Percentiles rank a stretch among this genome's conserved stretches.
Conservation (phyloP, 352 stramenopile genomes). For the Phytophthora ohioensis region DNA sequence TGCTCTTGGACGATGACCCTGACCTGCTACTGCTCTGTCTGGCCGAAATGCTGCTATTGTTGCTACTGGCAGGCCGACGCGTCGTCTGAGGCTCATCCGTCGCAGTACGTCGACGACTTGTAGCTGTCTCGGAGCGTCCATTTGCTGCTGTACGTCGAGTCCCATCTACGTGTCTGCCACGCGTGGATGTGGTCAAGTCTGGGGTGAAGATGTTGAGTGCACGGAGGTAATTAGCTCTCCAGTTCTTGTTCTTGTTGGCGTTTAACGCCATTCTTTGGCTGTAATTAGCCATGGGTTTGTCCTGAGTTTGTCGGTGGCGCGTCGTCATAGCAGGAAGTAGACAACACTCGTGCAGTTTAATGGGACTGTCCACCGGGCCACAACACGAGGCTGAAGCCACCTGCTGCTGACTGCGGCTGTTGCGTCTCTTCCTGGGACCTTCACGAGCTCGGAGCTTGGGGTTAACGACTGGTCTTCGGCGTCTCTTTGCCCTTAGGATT, state of each 20-base stretch:
- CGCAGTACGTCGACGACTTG: conserved; percentile 7
- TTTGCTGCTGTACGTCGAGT: not conserved
- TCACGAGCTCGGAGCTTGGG: conserved; percentile 1
- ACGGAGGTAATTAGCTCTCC: conserved; percentile 79
- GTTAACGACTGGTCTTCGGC: conserved; percentile 27
- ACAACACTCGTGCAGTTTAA: not conserved
- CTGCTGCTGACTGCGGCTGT: conserved; percentile 25
- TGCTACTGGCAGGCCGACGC: conserved; percentile 20
- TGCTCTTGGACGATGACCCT: conserved; percentile 26
- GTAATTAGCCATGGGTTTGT: conserved; percentile 26
- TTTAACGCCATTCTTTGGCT: conserved; percentile 36
- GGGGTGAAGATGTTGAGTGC: conserved; percentile 78
- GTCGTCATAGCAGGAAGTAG: conserved; percentile 29
- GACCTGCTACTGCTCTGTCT: conserved; percentile 32
- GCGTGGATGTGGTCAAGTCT: conserved; percentile 43
- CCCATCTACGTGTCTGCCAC: conserved; percentile 9
- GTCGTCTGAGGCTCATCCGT: conserved; percentile 4
- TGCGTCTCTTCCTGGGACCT: conserved; percentile 27
- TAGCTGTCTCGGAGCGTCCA: conserved; percentile 9
- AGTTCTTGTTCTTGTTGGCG: conserved; percentile 63
- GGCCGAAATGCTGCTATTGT: conserved; percentile 25
- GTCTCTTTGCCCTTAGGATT: conserved; percentile 29
- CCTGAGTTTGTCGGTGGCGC: conserved; percentile 11
- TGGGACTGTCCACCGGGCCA: not conserved
- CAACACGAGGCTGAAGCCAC: conserved; percentile 6